Base-by-base conservation (phyloP, 352 stramenopile genomes). In the Globisporangium alternatum region DNA sequence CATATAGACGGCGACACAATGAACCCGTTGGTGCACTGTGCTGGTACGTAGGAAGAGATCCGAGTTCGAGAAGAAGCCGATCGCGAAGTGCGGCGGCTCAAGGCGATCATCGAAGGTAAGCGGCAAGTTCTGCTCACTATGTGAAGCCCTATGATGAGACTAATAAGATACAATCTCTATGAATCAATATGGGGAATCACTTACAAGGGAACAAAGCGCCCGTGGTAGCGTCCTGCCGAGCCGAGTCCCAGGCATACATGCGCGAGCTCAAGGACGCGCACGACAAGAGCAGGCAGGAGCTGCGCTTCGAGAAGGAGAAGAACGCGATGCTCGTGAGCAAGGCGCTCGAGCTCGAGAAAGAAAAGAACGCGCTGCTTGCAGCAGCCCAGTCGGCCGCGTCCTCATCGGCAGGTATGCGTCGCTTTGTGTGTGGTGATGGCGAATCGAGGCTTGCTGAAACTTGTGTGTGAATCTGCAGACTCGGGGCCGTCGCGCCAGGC, bases 291-390 rank as follows among this genome's bases (percentile, higher is more conserved):
- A 83, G 85, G 62, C 74, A 83, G 28, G 84, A 92, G 17, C 54
- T 93, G n/a, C 71, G 72, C n/a, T 56, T 76, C 3, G 81, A 93
- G 62, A 90, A 93, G 55, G 80, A 89, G 17, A 91, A 90, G 67
- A 93, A 93, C 48, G 84, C 78, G 35, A 80, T 78, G 51, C 70
- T 90, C 35, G 76, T 92, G 19, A 76, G 71, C 37, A 87, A 88
- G 41, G 83, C 81, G 1, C 60, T 92, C 0, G 79, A 92, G 56
- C 77, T 92, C 0, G 83, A 92, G 57, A 79, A 78, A 10, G 79
- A 89, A 57, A 90, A 92, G 64, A 90, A 73, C 45, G 71, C 68
- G n/a, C 52, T 89, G 1, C 66, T 83, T 15, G 58, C 68, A n/a
- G 58, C 68, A n/a, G 21, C 37, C 13, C 25, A 47, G 28, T 37